These are phyloP conservation scores for Apiotrichum veenhuisii DNA, from an alignment of 1,284 basidiomycete genomes.

Conservation along the genomic window DNA sequence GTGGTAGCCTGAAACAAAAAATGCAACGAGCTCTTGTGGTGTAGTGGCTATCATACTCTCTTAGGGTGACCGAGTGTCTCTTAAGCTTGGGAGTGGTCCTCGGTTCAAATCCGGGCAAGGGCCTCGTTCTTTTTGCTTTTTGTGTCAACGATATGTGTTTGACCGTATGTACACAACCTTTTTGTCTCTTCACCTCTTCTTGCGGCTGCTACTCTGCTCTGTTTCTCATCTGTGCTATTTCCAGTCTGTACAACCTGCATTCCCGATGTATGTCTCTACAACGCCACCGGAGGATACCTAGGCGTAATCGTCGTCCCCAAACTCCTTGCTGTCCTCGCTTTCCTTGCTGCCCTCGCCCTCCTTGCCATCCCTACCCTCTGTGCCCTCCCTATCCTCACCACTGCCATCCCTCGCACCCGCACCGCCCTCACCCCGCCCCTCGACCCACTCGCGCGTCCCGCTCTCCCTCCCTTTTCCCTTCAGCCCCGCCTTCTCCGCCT, in stretches of 20 bases:
- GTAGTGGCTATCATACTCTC: neutral
- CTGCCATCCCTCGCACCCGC: neutral
- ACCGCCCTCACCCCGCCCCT: constrained; percentile 47
- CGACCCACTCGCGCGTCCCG: constrained; percentile 52
- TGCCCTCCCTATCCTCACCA: too few species aligned
- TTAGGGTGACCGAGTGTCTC: neutral
- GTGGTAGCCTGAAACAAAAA: neutral
- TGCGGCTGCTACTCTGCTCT: too few species aligned
- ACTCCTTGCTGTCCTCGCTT: too few species aligned
- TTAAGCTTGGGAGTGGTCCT: neutral
- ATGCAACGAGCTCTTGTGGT: neutral
- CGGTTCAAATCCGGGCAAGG: neutral
- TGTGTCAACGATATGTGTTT: neutral
- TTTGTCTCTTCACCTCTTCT: neutral
- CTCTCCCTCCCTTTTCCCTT: constrained; percentile 39
- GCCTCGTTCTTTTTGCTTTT: neutral
- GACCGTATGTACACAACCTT: neutral
- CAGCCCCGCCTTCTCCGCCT: constrained; percentile 34
- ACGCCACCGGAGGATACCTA: too few species aligned
- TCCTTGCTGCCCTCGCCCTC: too few species aligned
- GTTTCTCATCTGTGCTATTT: too few species aligned
- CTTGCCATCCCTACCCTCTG: too few species aligned
- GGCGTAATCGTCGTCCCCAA: too few species aligned
- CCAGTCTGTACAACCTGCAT: too few species aligned
- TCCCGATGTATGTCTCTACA: too few species aligned